Conservation (phyloP, 2,329 filamentous ascomycete genomes). For the Pseudogymnoascus sp. region DNA sequence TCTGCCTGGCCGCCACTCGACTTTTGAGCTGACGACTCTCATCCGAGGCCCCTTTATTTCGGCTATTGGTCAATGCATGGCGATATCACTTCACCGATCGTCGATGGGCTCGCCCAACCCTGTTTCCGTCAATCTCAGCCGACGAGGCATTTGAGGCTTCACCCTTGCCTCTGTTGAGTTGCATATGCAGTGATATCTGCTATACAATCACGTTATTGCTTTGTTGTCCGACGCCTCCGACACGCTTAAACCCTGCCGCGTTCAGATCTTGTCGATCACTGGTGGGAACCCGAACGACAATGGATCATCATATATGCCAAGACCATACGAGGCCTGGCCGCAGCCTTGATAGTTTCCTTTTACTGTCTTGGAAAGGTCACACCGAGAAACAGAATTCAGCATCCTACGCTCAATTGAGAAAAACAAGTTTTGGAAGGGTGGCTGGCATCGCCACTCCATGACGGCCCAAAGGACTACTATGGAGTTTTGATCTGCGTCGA, state of each 20-base stretch:
- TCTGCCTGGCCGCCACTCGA: background rate
- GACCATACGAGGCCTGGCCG: background rate
- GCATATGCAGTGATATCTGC: constrained; percentile 8
- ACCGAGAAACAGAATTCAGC: background rate
- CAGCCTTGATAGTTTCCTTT: background rate
- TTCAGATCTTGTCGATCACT: constrained; percentile 4
- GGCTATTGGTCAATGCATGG: constrained; percentile 5
- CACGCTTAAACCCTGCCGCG: constrained; percentile 2
- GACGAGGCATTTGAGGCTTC: background rate
- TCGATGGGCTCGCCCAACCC: background rate
- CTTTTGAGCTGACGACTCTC: background rate
- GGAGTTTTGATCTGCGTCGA: background rate
- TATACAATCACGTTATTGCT: constrained; percentile 10
- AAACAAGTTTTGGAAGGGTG: background rate
- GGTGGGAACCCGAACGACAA: background rate
- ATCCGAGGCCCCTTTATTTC: background rate
- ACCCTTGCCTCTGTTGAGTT: background rate
- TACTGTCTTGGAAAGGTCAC: background rate
- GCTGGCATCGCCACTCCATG: constrained; percentile 1
- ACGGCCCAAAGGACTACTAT: background rate
- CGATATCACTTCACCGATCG: constrained; percentile 6
- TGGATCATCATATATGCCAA: constrained; percentile 5
- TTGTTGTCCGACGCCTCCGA: constrained; percentile 10
- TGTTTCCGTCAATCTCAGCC: background rate
- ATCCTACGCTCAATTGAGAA: background rate